A percentile compares a stretch with the other conserved stretches of the same genome.
These are phyloP conservation scores for Lasiosphaeris hirsuta DNA, from an alignment of 495 filamentous ascomycete species.

Conservation along the genomic window DNA sequence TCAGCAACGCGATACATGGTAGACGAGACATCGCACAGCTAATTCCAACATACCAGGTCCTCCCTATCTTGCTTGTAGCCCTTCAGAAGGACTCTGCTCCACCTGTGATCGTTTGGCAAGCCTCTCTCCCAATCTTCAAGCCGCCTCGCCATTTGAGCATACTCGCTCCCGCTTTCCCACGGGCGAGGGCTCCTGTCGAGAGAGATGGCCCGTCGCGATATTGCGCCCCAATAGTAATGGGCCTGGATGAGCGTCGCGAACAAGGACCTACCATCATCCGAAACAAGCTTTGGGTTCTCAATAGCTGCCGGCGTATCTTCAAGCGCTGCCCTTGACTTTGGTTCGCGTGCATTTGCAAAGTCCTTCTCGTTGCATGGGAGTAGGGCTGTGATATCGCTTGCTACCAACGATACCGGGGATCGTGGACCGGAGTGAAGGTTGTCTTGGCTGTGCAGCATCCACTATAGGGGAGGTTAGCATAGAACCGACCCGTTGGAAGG, in stretches of 20 bases:
- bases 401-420: conserved; percentile 44
- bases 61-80: conserved; percentile 41
- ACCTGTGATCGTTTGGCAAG: conserved; percentile 43
- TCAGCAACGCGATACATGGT: too few relatives aligned
- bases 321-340: conserved; percentile 47
- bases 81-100: conserved; percentile 40
- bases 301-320: conserved; percentile 46
- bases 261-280: conserved; percentile 39
- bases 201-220: conserved; percentile 41
- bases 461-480: conserved; percentile 26
- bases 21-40: background rate
- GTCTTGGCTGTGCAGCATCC: conserved; percentile 53
- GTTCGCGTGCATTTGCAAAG: conserved; percentile 41
- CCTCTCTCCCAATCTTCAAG: conserved; percentile 42
- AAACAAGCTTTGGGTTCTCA: conserved; percentile 39
- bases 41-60: conserved; percentile 34
- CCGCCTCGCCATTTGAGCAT: conserved; percentile 32
- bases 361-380: conserved; percentile 47
- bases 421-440: conserved; percentile 48
- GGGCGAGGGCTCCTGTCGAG: conserved; percentile 37
- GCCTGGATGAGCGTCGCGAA: conserved; percentile 50
- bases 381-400: conserved; percentile 48
- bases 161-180: conserved; percentile 43
- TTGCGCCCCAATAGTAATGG: conserved; percentile 48
- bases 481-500: too few relatives aligned